Percentiles rank a stretch among this genome's conserved stretches.
phyloP scores from a whole-genome alignment of 495 filamentous ascomycete genomes.

The Penicillium atrosanguineum region DNA sequence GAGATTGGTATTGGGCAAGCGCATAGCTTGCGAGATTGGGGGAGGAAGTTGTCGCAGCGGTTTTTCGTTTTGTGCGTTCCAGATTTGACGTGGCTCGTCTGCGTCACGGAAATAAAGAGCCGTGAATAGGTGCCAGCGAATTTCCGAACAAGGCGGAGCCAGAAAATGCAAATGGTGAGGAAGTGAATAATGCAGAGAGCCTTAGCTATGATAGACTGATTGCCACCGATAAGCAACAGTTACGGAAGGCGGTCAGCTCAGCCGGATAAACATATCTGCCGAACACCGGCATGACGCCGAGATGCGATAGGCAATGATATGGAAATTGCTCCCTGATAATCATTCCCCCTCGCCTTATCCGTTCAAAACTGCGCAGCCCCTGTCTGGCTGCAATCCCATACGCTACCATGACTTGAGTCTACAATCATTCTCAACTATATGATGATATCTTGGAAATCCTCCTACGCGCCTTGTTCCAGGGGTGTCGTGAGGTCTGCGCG shows the following conservation, averaged over 20 bases:
- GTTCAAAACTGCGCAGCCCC: constrained; percentile 6
- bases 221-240: not conserved
- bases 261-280: constrained; percentile 13
- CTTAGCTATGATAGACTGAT: not conserved
- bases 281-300: constrained; percentile 23
- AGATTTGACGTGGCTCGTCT: too few relatives aligned
- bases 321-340: constrained; percentile 4
- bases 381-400: constrained; percentile 9
- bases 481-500: constrained; percentile 30
- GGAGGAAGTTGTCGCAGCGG: not conserved
- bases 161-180: not conserved
- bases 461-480: constrained; percentile 36
- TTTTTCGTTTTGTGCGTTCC: not conserved
- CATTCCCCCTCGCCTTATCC: not conserved
- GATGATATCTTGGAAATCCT: constrained; percentile 31
- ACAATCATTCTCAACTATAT: constrained; percentile 1
- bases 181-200: not conserved
- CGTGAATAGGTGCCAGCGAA: not conserved
- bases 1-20: not conserved
- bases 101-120: not conserved
- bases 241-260: constrained; percentile 23
- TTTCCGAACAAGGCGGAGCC: not conserved
- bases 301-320: constrained; percentile 31
- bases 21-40: not conserved
- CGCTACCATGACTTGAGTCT: constrained; percentile 27